These are phyloP conservation scores for Neostapfia colusana DNA, from an alignment of 176 grass and related monocot species.

Conservation along the genomic window DNA sequence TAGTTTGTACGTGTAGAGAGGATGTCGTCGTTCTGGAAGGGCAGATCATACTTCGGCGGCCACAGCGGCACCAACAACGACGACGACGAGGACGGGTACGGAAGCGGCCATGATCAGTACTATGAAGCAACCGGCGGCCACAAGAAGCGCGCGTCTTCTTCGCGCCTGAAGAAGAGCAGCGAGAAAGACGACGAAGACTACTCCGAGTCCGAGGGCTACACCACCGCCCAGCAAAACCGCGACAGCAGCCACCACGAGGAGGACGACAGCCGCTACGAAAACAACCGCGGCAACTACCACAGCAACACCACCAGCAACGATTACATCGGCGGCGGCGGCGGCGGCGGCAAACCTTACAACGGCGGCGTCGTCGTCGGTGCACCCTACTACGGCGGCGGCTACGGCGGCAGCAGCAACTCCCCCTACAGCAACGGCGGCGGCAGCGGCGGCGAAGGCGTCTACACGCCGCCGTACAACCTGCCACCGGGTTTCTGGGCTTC, in stretches of 20 bases:
- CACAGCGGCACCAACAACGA: background rate
- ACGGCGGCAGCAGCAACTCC: background rate
- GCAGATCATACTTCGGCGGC: conserved; percentile 10
- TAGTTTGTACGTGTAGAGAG: background rate
- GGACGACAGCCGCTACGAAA: background rate
- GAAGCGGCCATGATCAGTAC: too few relatives aligned
- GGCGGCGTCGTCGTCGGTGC: background rate
- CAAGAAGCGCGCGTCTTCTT: conserved; percentile 24
- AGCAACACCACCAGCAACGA: background rate
- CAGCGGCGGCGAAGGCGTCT: background rate
- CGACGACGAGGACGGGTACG: too few relatives aligned
- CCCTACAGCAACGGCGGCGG: background rate
- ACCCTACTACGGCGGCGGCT: background rate
- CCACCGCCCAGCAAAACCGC: background rate
- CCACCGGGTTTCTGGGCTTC: background rate
- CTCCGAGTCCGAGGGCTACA: background rate
- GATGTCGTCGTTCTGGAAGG: background rate
- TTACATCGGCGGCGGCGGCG: background rate
- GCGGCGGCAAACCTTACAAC: background rate
- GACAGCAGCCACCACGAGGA: background rate
- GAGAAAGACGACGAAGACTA: background rate
- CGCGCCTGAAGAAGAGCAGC: conserved; percentile 32
- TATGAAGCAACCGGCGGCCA: background rate
- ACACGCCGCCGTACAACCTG: conserved; percentile 3
- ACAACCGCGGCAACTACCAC: background rate